Evolutionary conservation across 225 moss, liverwort and hornwort species (phyloP).

Genomic region (Marchantia paleacea): DNA sequence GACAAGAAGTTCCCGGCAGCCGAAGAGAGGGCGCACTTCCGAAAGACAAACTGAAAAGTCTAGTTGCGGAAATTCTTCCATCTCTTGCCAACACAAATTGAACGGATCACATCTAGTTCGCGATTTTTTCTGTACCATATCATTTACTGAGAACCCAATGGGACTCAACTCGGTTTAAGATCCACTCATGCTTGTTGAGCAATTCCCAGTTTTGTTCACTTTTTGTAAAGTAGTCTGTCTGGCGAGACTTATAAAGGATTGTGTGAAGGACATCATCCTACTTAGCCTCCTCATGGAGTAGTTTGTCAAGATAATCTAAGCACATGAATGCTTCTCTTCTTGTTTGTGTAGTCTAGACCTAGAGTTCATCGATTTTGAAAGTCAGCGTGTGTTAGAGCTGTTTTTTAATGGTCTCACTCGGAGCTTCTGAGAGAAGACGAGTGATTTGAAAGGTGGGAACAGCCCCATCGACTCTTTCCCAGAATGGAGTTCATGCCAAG

Average conservation of each 20-base stretch:
- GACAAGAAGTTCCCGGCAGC: conserved; percentile 51
- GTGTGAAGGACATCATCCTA: not conserved
- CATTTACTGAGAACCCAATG: conserved; percentile 17
- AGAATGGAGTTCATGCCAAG: no score
- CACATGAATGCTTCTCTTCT: no score
- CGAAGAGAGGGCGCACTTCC: conserved; percentile 78
- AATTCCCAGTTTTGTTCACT: conserved; percentile 3
- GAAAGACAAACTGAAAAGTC: conserved; percentile 55
- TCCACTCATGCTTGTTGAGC: not conserved
- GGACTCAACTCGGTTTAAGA: conserved; percentile 12
- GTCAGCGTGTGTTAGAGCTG: not conserved
- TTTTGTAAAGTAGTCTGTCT: not conserved
- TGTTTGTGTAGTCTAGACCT: not conserved
- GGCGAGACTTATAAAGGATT: not conserved
- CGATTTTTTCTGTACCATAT: conserved; percentile 29
- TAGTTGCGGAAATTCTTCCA: conserved; percentile 58
- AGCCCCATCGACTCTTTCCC: no score
- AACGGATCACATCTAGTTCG: not conserved
- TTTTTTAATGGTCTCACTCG: not conserved
- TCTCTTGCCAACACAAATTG: conserved; percentile 54
- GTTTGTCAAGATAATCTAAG: not conserved
- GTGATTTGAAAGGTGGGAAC: no score
- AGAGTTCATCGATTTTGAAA: not conserved
- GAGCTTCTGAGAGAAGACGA: no score
- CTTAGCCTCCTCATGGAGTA: not conserved